Percentiles rank a stretch among this genome's conserved stretches.
Evolutionary conservation across 805 yeast genomes (phyloP).

Genomic region (Saccharomyces kudriavzevii): DNA sequence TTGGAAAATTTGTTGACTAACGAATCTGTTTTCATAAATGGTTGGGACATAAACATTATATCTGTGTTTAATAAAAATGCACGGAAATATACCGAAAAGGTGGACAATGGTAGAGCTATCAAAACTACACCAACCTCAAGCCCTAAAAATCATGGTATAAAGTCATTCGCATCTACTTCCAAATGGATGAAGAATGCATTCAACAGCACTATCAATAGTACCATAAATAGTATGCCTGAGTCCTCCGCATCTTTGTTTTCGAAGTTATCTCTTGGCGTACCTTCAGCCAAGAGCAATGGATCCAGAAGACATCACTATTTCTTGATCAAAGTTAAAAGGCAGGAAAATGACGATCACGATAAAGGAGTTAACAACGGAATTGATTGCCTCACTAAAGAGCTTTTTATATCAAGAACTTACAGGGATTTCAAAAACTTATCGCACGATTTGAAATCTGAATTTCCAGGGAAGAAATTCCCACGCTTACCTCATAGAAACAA

Average conservation of each 20-base stretch:
- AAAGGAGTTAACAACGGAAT: background rate
- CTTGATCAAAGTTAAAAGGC: conserved; percentile 38
- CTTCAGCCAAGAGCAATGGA: conserved; percentile 1
- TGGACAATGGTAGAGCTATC: conserved; percentile 2
- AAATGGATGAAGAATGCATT: conserved; percentile 28
- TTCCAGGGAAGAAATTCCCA: conserved; percentile 64
- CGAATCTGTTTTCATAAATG: conserved; percentile 38
- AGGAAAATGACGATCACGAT: conserved; percentile 23
- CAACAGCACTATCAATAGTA: background rate
- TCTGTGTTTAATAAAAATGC: conserved; percentile 41
- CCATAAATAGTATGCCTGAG: conserved; percentile 6
- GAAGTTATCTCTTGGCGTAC: conserved; percentile 14
- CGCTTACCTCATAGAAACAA: conserved; percentile 50
- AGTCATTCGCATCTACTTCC: conserved; percentile 5
- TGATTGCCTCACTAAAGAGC: conserved; percentile 7
- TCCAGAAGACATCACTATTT: conserved; percentile 33
- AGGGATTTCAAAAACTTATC: conserved; percentile 58
- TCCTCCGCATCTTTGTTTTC: conserved; percentile 21
- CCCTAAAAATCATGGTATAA: background rate
- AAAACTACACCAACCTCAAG: conserved; percentile 5
- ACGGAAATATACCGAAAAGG: background rate
- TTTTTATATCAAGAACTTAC: conserved; percentile 54
- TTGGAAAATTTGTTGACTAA: conserved; percentile 27
- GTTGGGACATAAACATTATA: conserved; percentile 55
- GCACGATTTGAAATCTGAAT: conserved; percentile 40